These are phyloP conservation scores for Phytophthora parvispora DNA, from an alignment of 352 stramenopile species.

Conservation along the genomic window DNA sequence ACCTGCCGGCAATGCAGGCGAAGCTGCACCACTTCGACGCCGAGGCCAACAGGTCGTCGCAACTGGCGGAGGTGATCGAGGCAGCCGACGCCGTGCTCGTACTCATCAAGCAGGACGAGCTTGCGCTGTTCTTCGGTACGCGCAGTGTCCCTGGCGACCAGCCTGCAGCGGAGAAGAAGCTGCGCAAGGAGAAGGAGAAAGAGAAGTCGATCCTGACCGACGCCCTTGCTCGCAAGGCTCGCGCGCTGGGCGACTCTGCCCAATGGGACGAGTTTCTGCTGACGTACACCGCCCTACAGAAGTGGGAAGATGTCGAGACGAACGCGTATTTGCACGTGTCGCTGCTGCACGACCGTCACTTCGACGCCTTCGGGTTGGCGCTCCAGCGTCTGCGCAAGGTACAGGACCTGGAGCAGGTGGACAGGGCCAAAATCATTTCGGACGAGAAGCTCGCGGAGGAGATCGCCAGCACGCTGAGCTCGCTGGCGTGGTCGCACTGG, in stretches of 20 bases:
- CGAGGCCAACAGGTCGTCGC: slow-evolving; percentile 55
- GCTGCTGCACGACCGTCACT: slow-evolving; percentile 70
- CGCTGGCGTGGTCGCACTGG: slow-evolving; percentile 76
- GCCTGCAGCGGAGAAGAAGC: slow-evolving; percentile 66
- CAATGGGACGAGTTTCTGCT: slow-evolving; percentile 70
- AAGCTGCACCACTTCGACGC: slow-evolving; percentile 82
- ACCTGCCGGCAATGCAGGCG: slow-evolving; percentile 72
- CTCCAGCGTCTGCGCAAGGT: slow-evolving; percentile 84
- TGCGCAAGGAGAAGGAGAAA: slow-evolving; percentile 81
- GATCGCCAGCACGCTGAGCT: slow-evolving; percentile 42
- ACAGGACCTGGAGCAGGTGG: slow-evolving; percentile 58
- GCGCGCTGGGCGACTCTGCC: slow-evolving; percentile 66
- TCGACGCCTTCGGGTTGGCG: slow-evolving; percentile 51
- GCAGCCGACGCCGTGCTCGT: slow-evolving; percentile 66
- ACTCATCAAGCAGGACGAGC: slow-evolving; percentile 69
- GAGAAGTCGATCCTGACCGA: slow-evolving; percentile 79
- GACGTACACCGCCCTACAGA: slow-evolving; percentile 64
- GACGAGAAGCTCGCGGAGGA: slow-evolving; percentile 68
- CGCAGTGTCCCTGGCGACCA: slow-evolving; percentile 62
- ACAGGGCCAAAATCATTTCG: slow-evolving; percentile 76
- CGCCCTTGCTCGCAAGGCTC: slow-evolving; percentile 73
- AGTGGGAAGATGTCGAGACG: slow-evolving; percentile 82
- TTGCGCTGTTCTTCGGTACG: slow-evolving; percentile 83
- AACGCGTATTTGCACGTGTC: slow-evolving; percentile 64
- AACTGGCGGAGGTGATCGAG: slow-evolving; percentile 60